phyloP scores from a whole-genome alignment of 140 eudicot species.

The Bidens hawaiensis region DNA sequence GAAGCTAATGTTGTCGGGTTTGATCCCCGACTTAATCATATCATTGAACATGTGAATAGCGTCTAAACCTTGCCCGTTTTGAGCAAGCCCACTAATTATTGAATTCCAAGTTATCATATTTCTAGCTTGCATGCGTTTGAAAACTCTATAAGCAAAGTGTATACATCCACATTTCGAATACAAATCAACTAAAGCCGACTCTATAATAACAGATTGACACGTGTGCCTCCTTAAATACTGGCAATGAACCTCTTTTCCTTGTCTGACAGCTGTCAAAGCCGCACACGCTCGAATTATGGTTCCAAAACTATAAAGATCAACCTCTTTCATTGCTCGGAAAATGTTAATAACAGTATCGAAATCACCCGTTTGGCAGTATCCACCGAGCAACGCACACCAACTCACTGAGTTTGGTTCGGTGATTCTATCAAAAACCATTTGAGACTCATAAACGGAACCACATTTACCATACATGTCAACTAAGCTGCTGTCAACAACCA shows the following conservation, averaged over 20 bases:
- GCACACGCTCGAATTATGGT: conserved; percentile 91
- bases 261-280: conserved; percentile 66
- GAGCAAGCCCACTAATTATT: conserved; percentile 82
- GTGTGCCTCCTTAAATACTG: conserved; percentile 57
- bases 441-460: conserved; percentile 53
- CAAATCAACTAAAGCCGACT: conserved; percentile 85
- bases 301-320: conserved; percentile 71
- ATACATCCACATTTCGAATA: conserved; percentile 79
- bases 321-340: conserved; percentile 40
- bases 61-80: conserved; percentile 72
- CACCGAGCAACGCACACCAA: conserved; percentile 74
- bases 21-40: conserved; percentile 50
- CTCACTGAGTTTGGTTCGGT: conserved; percentile 51
- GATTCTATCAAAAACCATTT: conserved; percentile 60
- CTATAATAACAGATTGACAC: conserved; percentile 55
- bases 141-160: conserved; percentile 60
- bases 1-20: conserved; percentile 62
- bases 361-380: conserved; percentile 71
- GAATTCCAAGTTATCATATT: conserved; percentile 80
- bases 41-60: conserved; percentile 47
- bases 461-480: conserved; percentile 96
- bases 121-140: conserved; percentile 40
- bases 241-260: conserved; percentile 81
- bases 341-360: conserved; percentile 44
- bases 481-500: conserved; percentile 69